Percentiles rank a stretch among this genome's conserved stretches.
Evolutionary conservation across 2,329 filamentous ascomycete genomes (phyloP).

Genomic region (Trichoderma breve): DNA sequence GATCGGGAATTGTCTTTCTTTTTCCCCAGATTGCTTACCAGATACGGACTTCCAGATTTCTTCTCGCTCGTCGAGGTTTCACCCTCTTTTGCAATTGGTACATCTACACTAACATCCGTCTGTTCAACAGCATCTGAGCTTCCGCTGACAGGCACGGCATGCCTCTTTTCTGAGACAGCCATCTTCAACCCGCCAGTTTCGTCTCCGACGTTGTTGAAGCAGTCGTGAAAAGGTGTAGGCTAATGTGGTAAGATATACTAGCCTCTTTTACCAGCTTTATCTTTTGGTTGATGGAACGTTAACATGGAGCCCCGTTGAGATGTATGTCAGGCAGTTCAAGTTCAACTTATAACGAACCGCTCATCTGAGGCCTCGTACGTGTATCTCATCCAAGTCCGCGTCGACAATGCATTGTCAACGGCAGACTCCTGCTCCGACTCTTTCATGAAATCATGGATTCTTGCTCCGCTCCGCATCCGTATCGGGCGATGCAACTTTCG

Average conservation of each 20-base stretch:
- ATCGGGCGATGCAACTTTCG: neutral
- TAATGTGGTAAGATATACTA: neutral
- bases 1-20: neutral
- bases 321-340: neutral
- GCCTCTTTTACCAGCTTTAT: neutral
- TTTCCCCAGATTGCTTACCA: neutral
- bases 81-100: neutral
- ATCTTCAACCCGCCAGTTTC: neutral
- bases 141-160: neutral
- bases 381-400: neutral
- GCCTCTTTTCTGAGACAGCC: neutral
- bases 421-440: neutral
- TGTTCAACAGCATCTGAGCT: neutral
- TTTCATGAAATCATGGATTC: neutral
- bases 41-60: slow-evolving; percentile 1
- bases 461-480: neutral
- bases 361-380: neutral
- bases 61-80: neutral
- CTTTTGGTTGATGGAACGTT: neutral
- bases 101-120: neutral
- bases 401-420: neutral
- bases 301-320: neutral
- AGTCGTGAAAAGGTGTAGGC: neutral
- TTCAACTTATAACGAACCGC: neutral
- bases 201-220: neutral